Conservation (phyloP, 2,329 filamentous ascomycete genomes). For the Alternaria burnsii region DNA sequence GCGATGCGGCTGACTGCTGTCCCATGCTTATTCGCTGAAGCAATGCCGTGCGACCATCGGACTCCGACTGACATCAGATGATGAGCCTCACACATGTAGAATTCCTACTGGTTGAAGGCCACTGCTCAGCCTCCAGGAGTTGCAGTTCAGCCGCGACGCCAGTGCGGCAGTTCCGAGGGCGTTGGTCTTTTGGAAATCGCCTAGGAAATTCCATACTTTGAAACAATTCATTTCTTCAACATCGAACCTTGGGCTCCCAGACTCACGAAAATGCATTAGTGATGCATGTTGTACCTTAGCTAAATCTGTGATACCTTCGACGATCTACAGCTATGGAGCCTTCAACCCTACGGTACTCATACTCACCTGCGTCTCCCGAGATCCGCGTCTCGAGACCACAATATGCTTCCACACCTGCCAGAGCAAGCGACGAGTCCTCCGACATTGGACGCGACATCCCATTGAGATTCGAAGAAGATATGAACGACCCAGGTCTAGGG, state of each 20-base stretch:
- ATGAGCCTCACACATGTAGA: conserved; percentile 17
- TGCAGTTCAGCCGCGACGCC: conserved; percentile 22
- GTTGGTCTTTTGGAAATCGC: conserved; percentile 6
- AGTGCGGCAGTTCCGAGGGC: not conserved
- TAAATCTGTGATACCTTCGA: not conserved
- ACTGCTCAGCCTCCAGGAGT: conserved; percentile 24
- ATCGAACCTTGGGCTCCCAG: not conserved
- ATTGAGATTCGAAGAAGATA: conserved; percentile 27
- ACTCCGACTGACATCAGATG: conserved; percentile 5
- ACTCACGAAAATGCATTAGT: not conserved
- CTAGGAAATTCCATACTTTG: not conserved
- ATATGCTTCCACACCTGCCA: conserved; percentile 25
- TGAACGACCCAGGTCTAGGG: conserved; percentile 34
- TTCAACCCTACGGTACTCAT: conserved; percentile 11
- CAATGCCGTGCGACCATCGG: not conserved
- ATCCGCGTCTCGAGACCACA: conserved; percentile 25
- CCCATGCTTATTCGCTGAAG: conserved; percentile 12
- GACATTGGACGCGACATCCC: conserved; percentile 18
- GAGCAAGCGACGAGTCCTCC: conserved; percentile 28
- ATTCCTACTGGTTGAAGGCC: conserved; percentile 23
- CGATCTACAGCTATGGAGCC: conserved; percentile 12
- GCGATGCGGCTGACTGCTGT: conserved; percentile 14
- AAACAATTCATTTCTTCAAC: not conserved
- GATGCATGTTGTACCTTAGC: not conserved
- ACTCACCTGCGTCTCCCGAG: conserved; percentile 30